These are phyloP conservation scores for Byssothecium circinans DNA, from an alignment of 2,329 filamentous ascomycete genomes.

Conservation along the genomic window DNA sequence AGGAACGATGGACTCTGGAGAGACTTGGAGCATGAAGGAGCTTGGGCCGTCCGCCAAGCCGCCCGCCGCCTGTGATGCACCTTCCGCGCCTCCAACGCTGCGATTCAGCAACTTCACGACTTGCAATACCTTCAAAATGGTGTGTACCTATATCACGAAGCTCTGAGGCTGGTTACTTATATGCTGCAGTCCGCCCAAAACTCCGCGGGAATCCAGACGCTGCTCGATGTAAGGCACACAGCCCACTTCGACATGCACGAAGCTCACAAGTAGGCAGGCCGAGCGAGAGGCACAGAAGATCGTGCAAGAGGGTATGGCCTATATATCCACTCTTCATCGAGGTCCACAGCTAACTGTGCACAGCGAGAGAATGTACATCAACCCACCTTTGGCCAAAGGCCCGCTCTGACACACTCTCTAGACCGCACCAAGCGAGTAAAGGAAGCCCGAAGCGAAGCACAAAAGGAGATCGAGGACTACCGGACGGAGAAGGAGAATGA, in stretches of 20 bases:
- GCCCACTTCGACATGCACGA: constrained; percentile 22
- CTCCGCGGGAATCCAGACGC: constrained; percentile 95
- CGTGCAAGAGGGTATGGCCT: constrained; percentile 80
- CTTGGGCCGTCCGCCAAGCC: constrained; percentile 36
- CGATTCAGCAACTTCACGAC: constrained; percentile 19
- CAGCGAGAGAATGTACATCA: constrained; percentile 81
- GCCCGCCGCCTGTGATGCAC: constrained; percentile 21
- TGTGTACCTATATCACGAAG: constrained; percentile 5
- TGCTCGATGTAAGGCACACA: constrained; percentile 80
- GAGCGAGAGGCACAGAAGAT: constrained; percentile 99
- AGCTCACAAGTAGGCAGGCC: constrained; percentile 64
- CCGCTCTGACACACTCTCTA: constrained; percentile 42
- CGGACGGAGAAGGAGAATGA: constrained; percentile 86
- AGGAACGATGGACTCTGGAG: constrained; percentile 12
- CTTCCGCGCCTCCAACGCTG: constrained; percentile 26
- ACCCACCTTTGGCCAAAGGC: constrained; percentile 5
- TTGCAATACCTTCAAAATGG: constrained; percentile 28
- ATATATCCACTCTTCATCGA: neutral
- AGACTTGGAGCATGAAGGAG: constrained; percentile 27
- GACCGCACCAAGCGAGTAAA: constrained; percentile 96
- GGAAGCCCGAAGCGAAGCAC: constrained; percentile 93
- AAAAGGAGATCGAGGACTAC: constrained; percentile 97
- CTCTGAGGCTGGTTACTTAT: constrained; percentile 23
- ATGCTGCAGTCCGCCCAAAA: constrained; percentile 85
- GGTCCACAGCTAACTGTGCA: constrained; percentile 15